Evolutionary conservation across 352 stramenopile genomes (phyloP).

Genomic region (Phytophthora macrochlamydospora): DNA sequence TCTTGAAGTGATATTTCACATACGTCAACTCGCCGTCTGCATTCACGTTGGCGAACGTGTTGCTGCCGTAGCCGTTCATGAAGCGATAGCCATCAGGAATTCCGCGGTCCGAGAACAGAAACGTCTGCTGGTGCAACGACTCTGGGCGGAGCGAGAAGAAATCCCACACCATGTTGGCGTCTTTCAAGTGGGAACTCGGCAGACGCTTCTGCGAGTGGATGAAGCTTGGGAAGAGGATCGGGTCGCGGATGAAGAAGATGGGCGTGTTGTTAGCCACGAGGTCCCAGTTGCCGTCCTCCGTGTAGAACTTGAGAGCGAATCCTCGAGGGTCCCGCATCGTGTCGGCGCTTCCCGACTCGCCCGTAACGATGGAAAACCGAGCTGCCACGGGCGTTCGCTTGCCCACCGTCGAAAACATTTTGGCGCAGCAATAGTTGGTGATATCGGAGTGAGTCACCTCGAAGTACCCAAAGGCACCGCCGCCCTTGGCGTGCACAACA

Average conservation of each 20-base stretch:
- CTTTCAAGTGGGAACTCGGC: conserved; percentile 78
- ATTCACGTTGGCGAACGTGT: conserved; percentile 91
- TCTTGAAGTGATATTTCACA: conserved; percentile 93
- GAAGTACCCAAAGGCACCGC: conserved; percentile 92
- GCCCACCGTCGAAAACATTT: conserved; percentile 77
- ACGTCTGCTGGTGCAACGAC: conserved; percentile 79
- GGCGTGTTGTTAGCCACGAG: conserved; percentile 91
- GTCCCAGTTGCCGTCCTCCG: conserved; percentile 91
- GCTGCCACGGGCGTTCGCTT: conserved; percentile 86
- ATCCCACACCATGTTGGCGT: conserved; percentile 88
- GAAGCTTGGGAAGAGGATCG: conserved; percentile 90
- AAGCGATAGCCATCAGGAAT: conserved; percentile 83
- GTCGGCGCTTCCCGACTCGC: conserved; percentile 71
- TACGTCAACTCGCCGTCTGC: conserved; percentile 62
- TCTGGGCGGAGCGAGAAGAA: conserved; percentile 88
- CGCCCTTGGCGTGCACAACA: conserved; percentile 43
- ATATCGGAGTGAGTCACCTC: conserved; percentile 79
- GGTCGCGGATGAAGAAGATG: conserved; percentile 92
- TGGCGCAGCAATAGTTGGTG: conserved; percentile 74
- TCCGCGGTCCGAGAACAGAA: conserved; percentile 86
- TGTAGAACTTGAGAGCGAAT: conserved; percentile 93
- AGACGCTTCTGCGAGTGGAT: conserved; percentile 92
- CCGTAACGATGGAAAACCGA: conserved; percentile 85
- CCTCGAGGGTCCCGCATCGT: conserved; percentile 84
- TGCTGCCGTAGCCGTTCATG: conserved; percentile 90